Conservation (phyloP, 495 filamentous ascomycete genomes). For the Lasiosphaeria ovina region DNA sequence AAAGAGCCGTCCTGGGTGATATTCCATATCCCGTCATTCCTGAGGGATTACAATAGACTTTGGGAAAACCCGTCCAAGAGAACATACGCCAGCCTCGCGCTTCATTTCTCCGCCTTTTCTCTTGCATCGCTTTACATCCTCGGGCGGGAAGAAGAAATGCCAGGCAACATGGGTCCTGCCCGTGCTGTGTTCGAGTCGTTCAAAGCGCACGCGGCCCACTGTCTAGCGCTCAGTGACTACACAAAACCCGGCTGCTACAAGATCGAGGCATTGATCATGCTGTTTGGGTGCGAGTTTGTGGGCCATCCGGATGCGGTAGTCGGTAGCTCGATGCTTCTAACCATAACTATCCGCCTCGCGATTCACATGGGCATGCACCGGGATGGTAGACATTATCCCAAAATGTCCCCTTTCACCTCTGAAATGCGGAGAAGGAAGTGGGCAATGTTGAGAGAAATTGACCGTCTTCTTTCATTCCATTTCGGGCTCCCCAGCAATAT, state of each 20-base stretch:
- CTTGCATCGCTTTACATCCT: constrained; percentile 24
- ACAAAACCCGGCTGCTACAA: constrained; percentile 40
- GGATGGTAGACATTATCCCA: constrained; percentile 36
- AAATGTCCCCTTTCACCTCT: constrained; percentile 33
- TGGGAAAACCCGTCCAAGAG: constrained; percentile 25
- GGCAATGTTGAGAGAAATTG: constrained; percentile 30
- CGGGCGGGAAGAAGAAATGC: constrained; percentile 24
- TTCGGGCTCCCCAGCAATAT: constrained; percentile 34
- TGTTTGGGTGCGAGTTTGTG: constrained; percentile 38
- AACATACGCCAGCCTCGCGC: constrained; percentile 28
- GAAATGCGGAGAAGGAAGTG: constrained; percentile 41
- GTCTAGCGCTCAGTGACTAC: constrained; percentile 40
- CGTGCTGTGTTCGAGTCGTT: constrained; percentile 26
- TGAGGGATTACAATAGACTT: constrained; percentile 34
- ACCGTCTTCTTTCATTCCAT: constrained; percentile 29
- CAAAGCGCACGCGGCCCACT: constrained; percentile 32
- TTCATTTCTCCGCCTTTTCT: constrained; percentile 33
- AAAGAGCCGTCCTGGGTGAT: constrained; percentile 42
- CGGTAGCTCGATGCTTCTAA: constrained; percentile 40
- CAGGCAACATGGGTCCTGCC: constrained; percentile 22
- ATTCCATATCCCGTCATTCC: constrained; percentile 47
- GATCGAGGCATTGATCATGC: constrained; percentile 39
- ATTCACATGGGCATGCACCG: constrained; percentile 45
- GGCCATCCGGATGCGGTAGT: constrained; percentile 32
- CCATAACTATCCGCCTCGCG: constrained; percentile 35